Evolutionary conservation across 345 rosid genomes (phyloP), one percentile per base, ranked within the genome.

Genomic region (Arabidopsis arenosa): DNA sequence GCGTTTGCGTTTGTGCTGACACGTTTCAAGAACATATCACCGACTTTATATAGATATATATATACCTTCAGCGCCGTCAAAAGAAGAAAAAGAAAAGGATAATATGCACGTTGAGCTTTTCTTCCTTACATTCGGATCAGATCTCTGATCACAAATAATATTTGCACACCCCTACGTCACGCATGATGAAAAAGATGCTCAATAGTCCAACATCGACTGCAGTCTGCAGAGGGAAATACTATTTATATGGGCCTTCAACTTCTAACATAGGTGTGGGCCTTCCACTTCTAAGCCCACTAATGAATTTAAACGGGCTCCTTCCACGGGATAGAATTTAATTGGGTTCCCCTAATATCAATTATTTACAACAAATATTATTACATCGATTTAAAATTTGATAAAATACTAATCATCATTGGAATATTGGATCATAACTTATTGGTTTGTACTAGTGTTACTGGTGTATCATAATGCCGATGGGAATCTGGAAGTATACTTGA

Each of bases 141-240:
- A 67, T 23, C 49, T 67, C 13, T 45, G 43, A 48, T 66, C 35
- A 13, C 43, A 5, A 14, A 23, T 39, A 23, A 53, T 37, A 67
- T 18, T 14, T 23, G 21, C 15, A 26, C 30, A 9, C 10, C 23
- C 37, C 1, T 23, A 53, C 61, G 72, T 67, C 72, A 67, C 51
- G 61, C 49, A 23, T 58, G 45, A 57, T 57, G 35, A 11, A 15
- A 41, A 32, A 39, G 9, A 26, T 68, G 64, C 13, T 40, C 41
- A 9, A 47, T 3, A 32, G 69, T 11, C 36, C 18, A 41, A 63
- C 37, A 26, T 61, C 33, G 15, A 15, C 9, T 58, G 14, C 4
- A 28, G 21, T 18, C 30, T 28, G 4, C 30, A 28, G 30, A 28
- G 3, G 21, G 21, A 18, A 28, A 2, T 28, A 28, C 4, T n/a